Percentiles rank a stretch among this genome's conserved stretches.
Conservation (phyloP, 768 basidiomycete genomes). For the Lentinus tigrinus region DNA sequence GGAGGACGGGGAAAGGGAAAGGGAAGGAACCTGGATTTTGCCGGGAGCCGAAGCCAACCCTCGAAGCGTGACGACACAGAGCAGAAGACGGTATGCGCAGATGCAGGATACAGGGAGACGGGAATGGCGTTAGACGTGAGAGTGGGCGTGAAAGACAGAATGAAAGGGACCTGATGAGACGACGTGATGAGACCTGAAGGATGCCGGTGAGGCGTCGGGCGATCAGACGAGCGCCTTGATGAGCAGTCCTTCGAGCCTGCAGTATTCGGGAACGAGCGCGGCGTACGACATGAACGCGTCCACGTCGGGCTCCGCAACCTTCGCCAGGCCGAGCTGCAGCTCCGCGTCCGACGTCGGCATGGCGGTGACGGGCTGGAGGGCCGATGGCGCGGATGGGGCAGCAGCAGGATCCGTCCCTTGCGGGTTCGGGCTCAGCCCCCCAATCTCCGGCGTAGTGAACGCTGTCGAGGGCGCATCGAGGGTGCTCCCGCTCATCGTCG, state of each 20-base stretch:
- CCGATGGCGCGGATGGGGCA: conserved; percentile 47
- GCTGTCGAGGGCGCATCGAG: conserved; percentile 48
- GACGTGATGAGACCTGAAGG: neutral
- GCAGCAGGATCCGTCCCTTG: conserved; percentile 33
- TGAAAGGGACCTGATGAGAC: neutral
- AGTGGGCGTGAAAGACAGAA: neutral
- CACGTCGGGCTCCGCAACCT: conserved; percentile 80
- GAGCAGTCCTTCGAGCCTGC: conserved; percentile 75
- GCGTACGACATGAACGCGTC: conserved; percentile 88
- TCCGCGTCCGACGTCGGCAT: conserved; percentile 72
- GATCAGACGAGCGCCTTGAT: conserved; percentile 55
- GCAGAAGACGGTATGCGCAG: neutral
- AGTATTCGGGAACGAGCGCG: conserved; percentile 81
- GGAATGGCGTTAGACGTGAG: neutral
- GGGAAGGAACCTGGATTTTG: neutral
- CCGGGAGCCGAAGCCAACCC: neutral
- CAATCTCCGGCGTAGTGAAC: conserved; percentile 64
- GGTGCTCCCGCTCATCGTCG: conserved; percentile 32
- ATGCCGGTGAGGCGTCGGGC: neutral
- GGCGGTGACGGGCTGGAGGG: conserved; percentile 69
- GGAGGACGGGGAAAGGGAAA: neutral
- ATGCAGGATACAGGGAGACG: neutral
- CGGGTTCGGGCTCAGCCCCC: conserved; percentile 27
- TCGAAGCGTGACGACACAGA: neutral
- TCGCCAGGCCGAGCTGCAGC: conserved; percentile 72